Percentiles rank a stretch among this genome's conserved stretches.
These are phyloP conservation scores for Rossbeevera mucosa DNA, from an alignment of 768 basidiomycete species.

Conservation along the genomic window DNA sequence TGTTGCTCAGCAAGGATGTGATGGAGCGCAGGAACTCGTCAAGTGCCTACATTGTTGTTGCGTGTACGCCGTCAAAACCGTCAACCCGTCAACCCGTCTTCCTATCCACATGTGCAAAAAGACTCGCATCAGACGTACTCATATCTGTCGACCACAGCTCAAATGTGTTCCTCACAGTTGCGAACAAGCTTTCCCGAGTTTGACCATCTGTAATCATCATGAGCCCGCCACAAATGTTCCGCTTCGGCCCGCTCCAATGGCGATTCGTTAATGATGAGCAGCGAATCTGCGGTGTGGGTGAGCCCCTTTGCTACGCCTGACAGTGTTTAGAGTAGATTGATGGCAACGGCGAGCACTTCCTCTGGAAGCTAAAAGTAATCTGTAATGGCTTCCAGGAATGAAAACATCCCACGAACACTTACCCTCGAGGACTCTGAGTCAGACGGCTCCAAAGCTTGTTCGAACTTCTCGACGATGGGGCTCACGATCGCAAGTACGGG, in stretches of 20 bases:
- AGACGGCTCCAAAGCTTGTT: constrained; percentile 55
- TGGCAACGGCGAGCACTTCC: no score
- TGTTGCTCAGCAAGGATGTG: no score
- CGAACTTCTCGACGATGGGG: constrained; percentile 69
- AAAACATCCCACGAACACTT: no score
- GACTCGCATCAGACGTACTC: constrained; percentile 67
- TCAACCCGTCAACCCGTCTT: no score
- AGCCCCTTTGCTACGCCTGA: constrained; percentile 86
- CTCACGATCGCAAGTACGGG: constrained; percentile 75
- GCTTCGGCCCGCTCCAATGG: constrained; percentile 46
- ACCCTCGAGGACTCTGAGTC: no score
- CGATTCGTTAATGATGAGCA: constrained; percentile 54
- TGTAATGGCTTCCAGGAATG: no score
- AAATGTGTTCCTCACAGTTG: constrained; percentile 55
- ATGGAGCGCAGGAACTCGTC: no score
- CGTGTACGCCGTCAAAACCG: no score
- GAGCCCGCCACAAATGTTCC: constrained; percentile 52
- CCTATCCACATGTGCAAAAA: no score
- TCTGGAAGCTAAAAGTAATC: no score
- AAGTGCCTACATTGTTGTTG: no score
- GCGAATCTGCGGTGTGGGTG: constrained; percentile 67
- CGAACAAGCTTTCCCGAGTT: constrained; percentile 63
- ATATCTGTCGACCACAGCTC: constrained; percentile 79
- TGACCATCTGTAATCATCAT: constrained; percentile 61
- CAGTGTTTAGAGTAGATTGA: no score